Evolutionary conservation across 345 rosid genomes (phyloP).

Genomic region (Eucalyptus tenuipes): DNA sequence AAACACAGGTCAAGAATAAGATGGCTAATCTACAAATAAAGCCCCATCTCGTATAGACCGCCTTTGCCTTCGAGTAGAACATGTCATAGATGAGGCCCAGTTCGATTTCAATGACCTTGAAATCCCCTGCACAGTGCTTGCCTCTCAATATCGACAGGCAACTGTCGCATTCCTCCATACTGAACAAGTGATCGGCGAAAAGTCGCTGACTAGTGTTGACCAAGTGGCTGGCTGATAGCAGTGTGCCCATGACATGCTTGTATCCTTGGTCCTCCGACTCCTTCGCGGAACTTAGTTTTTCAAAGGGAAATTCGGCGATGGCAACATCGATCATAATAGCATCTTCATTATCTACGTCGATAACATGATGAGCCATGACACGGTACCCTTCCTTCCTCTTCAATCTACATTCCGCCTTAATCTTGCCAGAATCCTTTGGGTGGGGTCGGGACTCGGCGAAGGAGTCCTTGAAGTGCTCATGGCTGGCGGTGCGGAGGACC

Average conservation of each 20-base stretch:
- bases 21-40: background rate
- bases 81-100: conserved; percentile 25
- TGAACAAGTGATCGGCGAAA: background rate
- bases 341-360: background rate
- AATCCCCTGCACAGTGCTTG: background rate
- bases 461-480: too few relatives aligned
- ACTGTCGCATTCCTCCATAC: background rate
- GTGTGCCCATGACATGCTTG: fast-evolving
- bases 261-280: fast-evolving
- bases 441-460: fast-evolving
- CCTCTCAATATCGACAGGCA: background rate
- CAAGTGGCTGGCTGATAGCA: background rate
- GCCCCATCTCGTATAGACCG: background rate
- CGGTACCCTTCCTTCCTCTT: fast-evolving
- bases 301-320: fast-evolving
- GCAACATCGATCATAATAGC: background rate
- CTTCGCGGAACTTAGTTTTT: fast-evolving
- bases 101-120: conserved; percentile 18
- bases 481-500: too few relatives aligned
- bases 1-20: background rate
- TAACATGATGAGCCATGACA: background rate
- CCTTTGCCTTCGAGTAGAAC: conserved; percentile 30
- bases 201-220: background rate
- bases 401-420: fast-evolving
- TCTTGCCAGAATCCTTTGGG: too few relatives aligned